Evolutionary conservation across 371 early-diverging fungal species (phyloP), one percentile per base, ranked within the genome.

Genomic region (Rhizopus sp.): DNA sequence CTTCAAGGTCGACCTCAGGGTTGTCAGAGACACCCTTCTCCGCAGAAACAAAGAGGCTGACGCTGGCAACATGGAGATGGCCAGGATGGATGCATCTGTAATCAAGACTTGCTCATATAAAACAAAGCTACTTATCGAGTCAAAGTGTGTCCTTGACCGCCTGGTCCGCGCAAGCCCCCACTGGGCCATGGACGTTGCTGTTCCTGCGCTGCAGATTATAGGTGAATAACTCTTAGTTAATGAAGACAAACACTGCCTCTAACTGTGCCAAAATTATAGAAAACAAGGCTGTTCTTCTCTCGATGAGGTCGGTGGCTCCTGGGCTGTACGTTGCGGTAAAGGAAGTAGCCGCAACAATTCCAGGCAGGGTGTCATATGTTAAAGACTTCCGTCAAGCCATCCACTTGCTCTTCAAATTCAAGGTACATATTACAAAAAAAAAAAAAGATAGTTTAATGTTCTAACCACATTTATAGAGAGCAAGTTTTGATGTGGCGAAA

Each of bases 251-350:
- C n/a, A n/a, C n/a, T n/a, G n/a, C n/a, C n/a, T 15, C 17, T 34
- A 23, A 17, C 4, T 9, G 7, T 35, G 16, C n/a, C 16, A 32
- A 33, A 47, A 34, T 34, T 3, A 0, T 48, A 56, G 56, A 39
- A 2, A 13, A 6, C 16, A 33, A 56, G 13, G 38, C 56, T 7
- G 15, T 5, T 3, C 37, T 56, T 0, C 12, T 23, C n/a, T 46
- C 48, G 5, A 17, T 56, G 4, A 16, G 12, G n/a, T 13, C 48
- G 0, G 38, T 16, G 4, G 48, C 48, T 23, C 7, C 46, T 29
- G 39, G 56, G 6, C 44, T 56, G 13, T 56, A 56, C 10, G 37
- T 56, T 30, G 56, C 16, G 9, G 7, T 35, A 1, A 16, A 56
- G 0, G 56, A 46, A 35, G 45, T 5, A 17, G 4, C 50, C 6